phyloP scores from a whole-genome alignment of 805 yeast genomes.

The Cyberlindnera maritima region DNA sequence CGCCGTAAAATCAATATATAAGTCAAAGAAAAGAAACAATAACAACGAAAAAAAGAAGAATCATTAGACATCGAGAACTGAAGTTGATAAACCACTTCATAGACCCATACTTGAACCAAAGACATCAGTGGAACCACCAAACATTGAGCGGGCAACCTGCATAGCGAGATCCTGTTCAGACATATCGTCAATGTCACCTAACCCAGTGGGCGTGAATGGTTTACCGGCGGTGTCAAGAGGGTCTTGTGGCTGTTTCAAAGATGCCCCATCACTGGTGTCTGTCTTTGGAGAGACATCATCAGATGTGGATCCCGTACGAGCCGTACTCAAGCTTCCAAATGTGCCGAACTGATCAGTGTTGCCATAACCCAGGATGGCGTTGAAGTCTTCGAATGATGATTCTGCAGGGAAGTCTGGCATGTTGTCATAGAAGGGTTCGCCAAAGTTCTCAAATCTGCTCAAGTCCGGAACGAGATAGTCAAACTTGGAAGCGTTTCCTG shows the following conservation, averaged over 20 bases:
- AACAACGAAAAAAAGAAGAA: neutral
- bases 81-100: neutral
- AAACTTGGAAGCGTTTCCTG: conserved; percentile 24
- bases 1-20: neutral
- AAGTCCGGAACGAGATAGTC: conserved; percentile 30
- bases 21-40: neutral
- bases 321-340: conserved; percentile 9
- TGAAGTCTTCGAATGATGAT: conserved; percentile 1
- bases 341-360: neutral
- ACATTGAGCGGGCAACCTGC: conserved; percentile 29
- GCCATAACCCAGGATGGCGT: neutral
- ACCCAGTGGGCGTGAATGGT: neutral
- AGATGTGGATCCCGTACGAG: conserved; percentile 7
- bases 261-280: conserved; percentile 6
- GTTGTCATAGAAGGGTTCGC: conserved; percentile 26
- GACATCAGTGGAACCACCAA: conserved; percentile 18
- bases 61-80: no score
- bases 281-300: conserved; percentile 23
- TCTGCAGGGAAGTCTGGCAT: neutral
- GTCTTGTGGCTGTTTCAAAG: conserved; percentile 4
- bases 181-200: neutral
- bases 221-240: neutral
- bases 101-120: conserved; percentile 3
- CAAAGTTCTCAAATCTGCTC: conserved; percentile 16
- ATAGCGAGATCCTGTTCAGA: conserved; percentile 25